A percentile compares a stretch with the other conserved stretches of the same genome.
phyloP scores from a whole-genome alignment of 805 yeast genomes.

The Metschnikowia hibisci region DNA sequence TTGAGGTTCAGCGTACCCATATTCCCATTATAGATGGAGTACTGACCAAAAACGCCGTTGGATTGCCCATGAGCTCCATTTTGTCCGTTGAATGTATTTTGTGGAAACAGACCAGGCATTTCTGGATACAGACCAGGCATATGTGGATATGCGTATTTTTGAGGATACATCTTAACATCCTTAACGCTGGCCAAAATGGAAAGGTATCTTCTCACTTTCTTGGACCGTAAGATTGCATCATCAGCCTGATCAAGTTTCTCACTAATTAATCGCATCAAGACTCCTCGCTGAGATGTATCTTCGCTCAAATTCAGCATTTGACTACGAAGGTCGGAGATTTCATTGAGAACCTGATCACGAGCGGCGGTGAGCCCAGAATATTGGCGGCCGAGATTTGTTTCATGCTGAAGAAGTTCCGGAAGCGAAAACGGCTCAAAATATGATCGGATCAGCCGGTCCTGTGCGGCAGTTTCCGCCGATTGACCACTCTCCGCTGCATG shows the following conservation, averaged over 20 bases:
- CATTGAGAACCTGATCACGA: slow-evolving; percentile 4
- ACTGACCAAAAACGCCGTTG: background rate
- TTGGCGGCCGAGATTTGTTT: slow-evolving; percentile 9
- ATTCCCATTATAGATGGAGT: background rate
- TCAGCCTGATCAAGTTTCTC: slow-evolving; percentile 8
- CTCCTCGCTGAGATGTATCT: background rate
- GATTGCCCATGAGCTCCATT: background rate
- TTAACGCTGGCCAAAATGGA: slow-evolving; percentile 10
- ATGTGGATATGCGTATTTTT: background rate
- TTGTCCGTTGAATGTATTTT: too few species aligned
- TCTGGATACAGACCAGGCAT: background rate
- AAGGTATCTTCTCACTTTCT: slow-evolving; percentile 10
- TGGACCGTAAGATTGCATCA: slow-evolving; percentile 4
- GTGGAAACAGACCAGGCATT: background rate
- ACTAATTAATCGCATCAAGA: slow-evolving; percentile 4
- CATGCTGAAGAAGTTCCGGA: slow-evolving; percentile 11
- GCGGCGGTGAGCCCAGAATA: slow-evolving; percentile 5
- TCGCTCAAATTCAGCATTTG: slow-evolving; percentile 8
- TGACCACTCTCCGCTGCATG: background rate
- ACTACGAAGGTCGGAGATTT: slow-evolving; percentile 3
- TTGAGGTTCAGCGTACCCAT: slow-evolving; percentile 5
- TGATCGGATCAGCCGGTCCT: slow-evolving; percentile 6
- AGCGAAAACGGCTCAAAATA: slow-evolving; percentile 10
- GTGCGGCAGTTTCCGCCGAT: background rate
- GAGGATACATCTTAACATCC: slow-evolving; percentile 6